Evolutionary conservation across 192 early-diverging fungal species (phyloP).

Genomic region (Kappamyces sp.): DNA sequence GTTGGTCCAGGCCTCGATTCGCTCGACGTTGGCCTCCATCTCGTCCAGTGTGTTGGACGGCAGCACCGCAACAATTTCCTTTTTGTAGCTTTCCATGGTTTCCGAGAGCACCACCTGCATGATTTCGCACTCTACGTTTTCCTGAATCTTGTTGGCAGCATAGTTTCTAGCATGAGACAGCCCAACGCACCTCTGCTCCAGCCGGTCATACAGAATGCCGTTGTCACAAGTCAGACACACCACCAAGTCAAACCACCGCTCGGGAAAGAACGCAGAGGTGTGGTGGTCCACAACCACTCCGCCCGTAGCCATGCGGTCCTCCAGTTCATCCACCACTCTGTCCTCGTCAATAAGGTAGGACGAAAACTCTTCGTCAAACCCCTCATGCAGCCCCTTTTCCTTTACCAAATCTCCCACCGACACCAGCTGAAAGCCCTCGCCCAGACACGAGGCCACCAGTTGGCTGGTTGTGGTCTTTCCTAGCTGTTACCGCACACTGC

Average conservation of each 20-base stretch:
- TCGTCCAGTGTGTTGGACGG: slow-evolving; percentile 73
- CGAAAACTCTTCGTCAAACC: slow-evolving; percentile 81
- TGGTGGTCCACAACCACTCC: slow-evolving; percentile 92
- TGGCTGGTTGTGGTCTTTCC: slow-evolving; percentile 59
- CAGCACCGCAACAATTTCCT: slow-evolving; percentile 76
- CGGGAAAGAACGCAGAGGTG: slow-evolving; percentile 92
- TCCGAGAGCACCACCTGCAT: slow-evolving; percentile 93
- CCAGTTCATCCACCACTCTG: slow-evolving; percentile 90
- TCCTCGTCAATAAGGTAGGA: slow-evolving; percentile 89
- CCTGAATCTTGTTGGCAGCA: slow-evolving; percentile 72
- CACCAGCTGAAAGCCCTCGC: slow-evolving; percentile 57
- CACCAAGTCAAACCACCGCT: slow-evolving; percentile 96
- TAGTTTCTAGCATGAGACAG: slow-evolving; percentile 56
- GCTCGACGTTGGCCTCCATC: slow-evolving; percentile 87
- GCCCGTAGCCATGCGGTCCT: slow-evolving; percentile 69
- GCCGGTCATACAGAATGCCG: slow-evolving; percentile 68
- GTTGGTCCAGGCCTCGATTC: slow-evolving; percentile 58
- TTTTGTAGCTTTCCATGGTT: slow-evolving; percentile 74
- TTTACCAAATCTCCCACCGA: slow-evolving; percentile 87
- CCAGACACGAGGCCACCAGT: slow-evolving; percentile 69
- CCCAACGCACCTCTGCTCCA: slow-evolving; percentile 60
- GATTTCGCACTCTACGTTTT: slow-evolving; percentile 96
- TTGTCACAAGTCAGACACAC: slow-evolving; percentile 83
- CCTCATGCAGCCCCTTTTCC: slow-evolving; percentile 76
- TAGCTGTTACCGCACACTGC: too few species aligned